A percentile compares a stretch with the other conserved stretches of the same genome.
These are phyloP conservation scores for Sarocladium brachiariae DNA, from an alignment of 2,329 filamentous ascomycete species.

Conservation along the genomic window DNA sequence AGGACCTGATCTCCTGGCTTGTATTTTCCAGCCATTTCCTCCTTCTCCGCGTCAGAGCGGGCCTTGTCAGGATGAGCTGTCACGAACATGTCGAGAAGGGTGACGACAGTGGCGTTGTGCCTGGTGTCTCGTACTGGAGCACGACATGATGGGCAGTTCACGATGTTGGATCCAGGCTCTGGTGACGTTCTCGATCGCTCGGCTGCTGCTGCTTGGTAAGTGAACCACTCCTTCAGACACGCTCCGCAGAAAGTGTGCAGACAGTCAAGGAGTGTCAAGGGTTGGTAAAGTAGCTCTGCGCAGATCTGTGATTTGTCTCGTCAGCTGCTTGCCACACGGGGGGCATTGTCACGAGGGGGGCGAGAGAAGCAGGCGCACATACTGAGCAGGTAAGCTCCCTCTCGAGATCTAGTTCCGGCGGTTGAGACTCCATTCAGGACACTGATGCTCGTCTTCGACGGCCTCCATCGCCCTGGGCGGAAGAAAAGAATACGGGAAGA, in stretches of 20 bases:
- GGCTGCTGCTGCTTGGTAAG: slow-evolving; percentile 61
- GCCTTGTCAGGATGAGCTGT: slow-evolving; percentile 70
- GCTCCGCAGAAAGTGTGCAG: slow-evolving; percentile 94
- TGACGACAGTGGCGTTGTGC: slow-evolving; percentile 86
- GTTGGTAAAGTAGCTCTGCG: slow-evolving; percentile 88
- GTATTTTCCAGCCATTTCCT: slow-evolving; percentile 69
- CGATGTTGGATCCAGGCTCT: slow-evolving; percentile 43
- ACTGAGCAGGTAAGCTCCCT: slow-evolving; percentile 94
- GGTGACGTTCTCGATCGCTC: slow-evolving; percentile 44
- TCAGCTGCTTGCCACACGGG: slow-evolving; percentile 8
- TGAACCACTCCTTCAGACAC: slow-evolving; percentile 94
- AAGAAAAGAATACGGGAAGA: background rate
- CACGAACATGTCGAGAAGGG: slow-evolving; percentile 82
- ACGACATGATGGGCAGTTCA: slow-evolving; percentile 91
- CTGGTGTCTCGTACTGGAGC: slow-evolving; percentile 78
- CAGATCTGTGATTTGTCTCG: slow-evolving; percentile 62
- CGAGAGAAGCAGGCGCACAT: slow-evolving; percentile 33
- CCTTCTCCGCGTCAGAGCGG: slow-evolving; percentile 64
- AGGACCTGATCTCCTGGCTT: slow-evolving; percentile 76
- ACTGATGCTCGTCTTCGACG: slow-evolving; percentile 10
- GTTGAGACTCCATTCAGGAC: slow-evolving; percentile 44
- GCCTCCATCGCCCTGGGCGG: slow-evolving; percentile 5
- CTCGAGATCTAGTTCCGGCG: slow-evolving; percentile 64
- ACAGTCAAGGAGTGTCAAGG: slow-evolving; percentile 85
- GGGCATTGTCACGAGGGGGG: slow-evolving; percentile 1